phyloP scores from a whole-genome alignment of 257 asterid species.

The Buddleja alternifolia region DNA sequence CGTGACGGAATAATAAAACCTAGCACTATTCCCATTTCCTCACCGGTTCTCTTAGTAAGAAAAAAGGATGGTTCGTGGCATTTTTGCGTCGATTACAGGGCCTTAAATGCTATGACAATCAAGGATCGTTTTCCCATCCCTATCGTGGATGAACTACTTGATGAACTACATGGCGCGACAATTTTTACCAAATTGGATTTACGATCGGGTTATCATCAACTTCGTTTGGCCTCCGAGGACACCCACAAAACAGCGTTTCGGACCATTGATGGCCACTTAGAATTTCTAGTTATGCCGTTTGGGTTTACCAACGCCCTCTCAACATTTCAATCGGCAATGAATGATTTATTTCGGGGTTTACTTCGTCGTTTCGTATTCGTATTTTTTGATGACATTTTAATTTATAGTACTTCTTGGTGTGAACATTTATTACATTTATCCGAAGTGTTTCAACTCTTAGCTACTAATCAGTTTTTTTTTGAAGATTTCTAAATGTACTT shows the following conservation, averaged over 20 bases:
- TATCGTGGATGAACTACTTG: background rate
- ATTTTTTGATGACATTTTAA: slow-evolving; percentile 17
- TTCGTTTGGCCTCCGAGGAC: background rate
- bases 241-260: slow-evolving; percentile 9
- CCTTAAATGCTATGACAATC: background rate
- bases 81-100: background rate
- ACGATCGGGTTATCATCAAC: background rate
- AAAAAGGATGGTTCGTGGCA: background rate
- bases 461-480: background rate
- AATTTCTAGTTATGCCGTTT: background rate
- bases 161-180: background rate
- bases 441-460: background rate
- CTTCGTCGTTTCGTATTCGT: background rate
- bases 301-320: background rate
- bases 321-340: slow-evolving; percentile 18
- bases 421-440: background rate
- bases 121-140: background rate
- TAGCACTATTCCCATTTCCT: background rate
- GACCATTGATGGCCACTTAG: slow-evolving; percentile 9
- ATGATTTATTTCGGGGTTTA: background rate
- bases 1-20: background rate
- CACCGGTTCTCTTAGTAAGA: background rate
- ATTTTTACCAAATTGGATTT: background rate
- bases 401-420: background rate
- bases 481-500: slow-evolving; percentile 1